Base-by-base conservation (phyloP, 2,329 filamentous ascomycete genomes). In the Tricladium varicosporioides region DNA sequence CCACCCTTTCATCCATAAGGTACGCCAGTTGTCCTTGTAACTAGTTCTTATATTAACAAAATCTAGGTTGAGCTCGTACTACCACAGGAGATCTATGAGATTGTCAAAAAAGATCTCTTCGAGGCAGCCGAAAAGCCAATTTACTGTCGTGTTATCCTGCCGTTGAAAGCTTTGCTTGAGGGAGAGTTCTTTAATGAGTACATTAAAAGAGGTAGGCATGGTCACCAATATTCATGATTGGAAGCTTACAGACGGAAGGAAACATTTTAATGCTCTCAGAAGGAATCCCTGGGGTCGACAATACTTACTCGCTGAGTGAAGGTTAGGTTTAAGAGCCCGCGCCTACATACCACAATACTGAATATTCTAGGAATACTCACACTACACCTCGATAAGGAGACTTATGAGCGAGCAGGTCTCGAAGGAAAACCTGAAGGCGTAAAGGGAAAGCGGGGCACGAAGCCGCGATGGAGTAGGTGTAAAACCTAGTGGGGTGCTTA, bases 241-340 rank as follows among this genome's bases (percentile, higher is more conserved):
- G 4, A 27, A 27, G 22, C 22, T 27, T 27, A 27, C 22, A 27
- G 22, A 27, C 22, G 14, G 2, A 58, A 92, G 91, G 91, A 5
- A 86, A 91, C 68, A 76, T 95, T 49, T 72, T 90, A 64, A 90
- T 97, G 88, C 80, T 96, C 1, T 96, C 92, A 0, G 83, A 92
- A 71, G 92, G 91, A 11, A 81, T 81, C 32, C 76, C 81, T 7
- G 86, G 84, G 2, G 79, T 86, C 2, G 88, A 92, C 66, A 89
- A 89, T 64, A 78, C 87, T 2, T 93, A 91, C 69, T 82, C 82
- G 0, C 74, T 97, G 1, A 79, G 75, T 56, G 81, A 91, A 63
- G 92, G 91, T 83, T 75, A 51, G 70, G 15, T 19, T 33, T 7
- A 19, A 15, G 9, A 13, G 14, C 5, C 33, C 22, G 16, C 11